These are phyloP conservation scores for Oropetium thomaeum DNA, from an alignment of 176 grass and related monocot species.

Conservation along the genomic window DNA sequence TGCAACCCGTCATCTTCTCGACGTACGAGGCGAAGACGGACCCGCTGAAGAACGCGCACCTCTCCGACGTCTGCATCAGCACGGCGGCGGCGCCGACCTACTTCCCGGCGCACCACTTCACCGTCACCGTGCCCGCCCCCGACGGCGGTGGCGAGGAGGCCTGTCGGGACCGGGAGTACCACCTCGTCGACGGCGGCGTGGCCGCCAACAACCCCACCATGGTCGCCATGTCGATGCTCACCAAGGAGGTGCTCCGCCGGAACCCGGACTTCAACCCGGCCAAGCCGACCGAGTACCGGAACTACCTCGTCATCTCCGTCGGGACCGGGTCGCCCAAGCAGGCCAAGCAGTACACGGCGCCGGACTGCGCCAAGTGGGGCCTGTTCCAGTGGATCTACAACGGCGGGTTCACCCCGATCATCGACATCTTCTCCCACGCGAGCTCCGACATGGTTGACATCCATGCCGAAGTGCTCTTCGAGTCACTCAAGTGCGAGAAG, in stretches of 20 bases:
- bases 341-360: conserved; percentile 33
- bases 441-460: conserved; percentile 76
- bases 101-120: conserved; percentile 54
- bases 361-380: conserved; percentile 47
- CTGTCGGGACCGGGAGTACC: conserved; percentile 21
- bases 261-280: conserved; percentile 45
- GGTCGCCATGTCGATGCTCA: conserved; percentile 36
- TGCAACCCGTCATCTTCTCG: conserved; percentile 63
- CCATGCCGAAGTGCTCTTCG: conserved; percentile 36
- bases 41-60: conserved; percentile 46
- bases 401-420: conserved; percentile 38
- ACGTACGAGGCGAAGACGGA: conserved; percentile 39
- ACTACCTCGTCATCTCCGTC: conserved; percentile 60
- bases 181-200: conserved; percentile 63
- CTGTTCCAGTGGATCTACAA: conserved; percentile 46
- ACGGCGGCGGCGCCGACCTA: conserved; percentile 66
- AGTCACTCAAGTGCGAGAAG: conserved; percentile 9
- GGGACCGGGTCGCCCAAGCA: conserved; percentile 45
- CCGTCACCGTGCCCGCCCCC: not conserved
- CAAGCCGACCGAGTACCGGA: conserved; percentile 30
- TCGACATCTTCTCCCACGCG: conserved; percentile 60
- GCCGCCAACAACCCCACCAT: conserved; percentile 69
- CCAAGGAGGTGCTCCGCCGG: conserved; percentile 33
- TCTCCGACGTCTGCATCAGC: conserved; percentile 77
- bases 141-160: too few relatives aligned